Evolutionary conservation across 345 rosid genomes (phyloP).

Genomic region (Geranium rotundifolium): DNA sequence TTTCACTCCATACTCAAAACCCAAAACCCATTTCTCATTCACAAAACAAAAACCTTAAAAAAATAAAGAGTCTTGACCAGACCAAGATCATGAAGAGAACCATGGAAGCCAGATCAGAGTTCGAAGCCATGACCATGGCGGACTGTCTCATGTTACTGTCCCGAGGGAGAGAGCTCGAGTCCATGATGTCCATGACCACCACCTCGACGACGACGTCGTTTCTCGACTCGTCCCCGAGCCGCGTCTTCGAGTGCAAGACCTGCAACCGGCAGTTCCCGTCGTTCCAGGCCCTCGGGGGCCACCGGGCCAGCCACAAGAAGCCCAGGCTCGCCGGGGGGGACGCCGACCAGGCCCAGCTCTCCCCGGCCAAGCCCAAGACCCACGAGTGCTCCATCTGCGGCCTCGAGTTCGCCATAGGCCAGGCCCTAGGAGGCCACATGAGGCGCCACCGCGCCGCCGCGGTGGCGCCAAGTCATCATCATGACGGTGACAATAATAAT

Average conservation of each 20-base stretch:
- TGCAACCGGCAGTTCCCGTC: constrained; percentile 49
- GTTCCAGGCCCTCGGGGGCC: constrained; percentile 65
- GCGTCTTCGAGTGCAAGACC: constrained; percentile 64
- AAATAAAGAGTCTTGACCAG: too few relatives aligned
- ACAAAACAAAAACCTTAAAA: too few relatives aligned
- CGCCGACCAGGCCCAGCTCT: constrained; percentile 3
- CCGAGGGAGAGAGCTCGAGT: constrained; percentile 15
- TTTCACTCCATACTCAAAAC: neutral
- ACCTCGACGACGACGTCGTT: neutral
- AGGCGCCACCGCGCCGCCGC: constrained; percentile 36
- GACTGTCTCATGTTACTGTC: constrained; percentile 46
- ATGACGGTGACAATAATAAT: too few relatives aligned
- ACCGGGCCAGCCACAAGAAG: constrained; percentile 66
- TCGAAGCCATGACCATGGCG: constrained; percentile 37
- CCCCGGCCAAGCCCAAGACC: constrained; percentile 37
- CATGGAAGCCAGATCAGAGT: constrained; percentile 11
- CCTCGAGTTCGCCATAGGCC: constrained; percentile 65
- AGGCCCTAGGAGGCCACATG: constrained; percentile 66
- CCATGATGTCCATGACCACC: neutral
- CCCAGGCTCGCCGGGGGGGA: constrained; percentile 19
- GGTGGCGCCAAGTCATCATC: too few relatives aligned
- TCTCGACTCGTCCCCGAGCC: constrained; percentile 7
- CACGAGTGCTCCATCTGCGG: constrained; percentile 93
- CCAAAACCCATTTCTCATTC: too few relatives aligned
- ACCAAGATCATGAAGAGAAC: constrained; percentile 26